Base-by-base conservation (phyloP, 1,284 basidiomycete genomes). In the Volvariella surrecta region DNA sequence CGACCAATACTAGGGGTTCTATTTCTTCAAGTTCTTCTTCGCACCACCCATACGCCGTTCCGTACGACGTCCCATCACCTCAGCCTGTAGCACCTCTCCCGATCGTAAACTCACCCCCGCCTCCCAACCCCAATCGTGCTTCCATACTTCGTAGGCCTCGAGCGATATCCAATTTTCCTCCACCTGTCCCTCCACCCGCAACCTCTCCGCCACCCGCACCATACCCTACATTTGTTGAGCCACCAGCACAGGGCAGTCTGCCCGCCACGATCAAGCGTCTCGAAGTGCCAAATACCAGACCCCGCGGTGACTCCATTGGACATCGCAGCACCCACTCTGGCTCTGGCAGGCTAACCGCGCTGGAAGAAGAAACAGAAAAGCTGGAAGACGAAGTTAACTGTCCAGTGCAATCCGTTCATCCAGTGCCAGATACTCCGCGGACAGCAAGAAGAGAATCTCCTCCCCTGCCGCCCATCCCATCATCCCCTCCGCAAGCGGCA, bases 161-260 rank as follows among this genome's bases (percentile, higher is more conserved):
- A 46, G 70, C 76, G 21, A 61, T 73, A 17, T 79, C 79, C 44
- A 68, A 64, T 15, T 70, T 86, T 28, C 82, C 82, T 6, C 82
- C 82, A 15, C 69, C 74, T 32, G 71, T 68, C 0, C 83, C 83
- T 3, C 81, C 79, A 10, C 84, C 84, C 19, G 64, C 68, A 21
- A 67, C 68, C 41, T 71, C 77, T 4, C 67, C 76, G n/a, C 82
- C 83, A 1, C 78, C 76, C 0, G 73, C 81, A 1, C 82, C 82
- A 35, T 47, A 41, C 38, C 50, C 60, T 18, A 58, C 64, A 20
- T 42, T 57, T 7, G 49, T 51, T 11, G 65, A 71, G 40, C 51
- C 48, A 28, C 45, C 46, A 9, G 58, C 67, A 42, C 39, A 53
- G 17, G 28, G 54, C 32, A 47, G 52, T 24, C 42, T 38, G 45